Evolutionary conservation across 768 basidiomycete genomes (phyloP), one percentile per base, ranked within the genome.

Genomic region (Phylloporus sp.): DNA sequence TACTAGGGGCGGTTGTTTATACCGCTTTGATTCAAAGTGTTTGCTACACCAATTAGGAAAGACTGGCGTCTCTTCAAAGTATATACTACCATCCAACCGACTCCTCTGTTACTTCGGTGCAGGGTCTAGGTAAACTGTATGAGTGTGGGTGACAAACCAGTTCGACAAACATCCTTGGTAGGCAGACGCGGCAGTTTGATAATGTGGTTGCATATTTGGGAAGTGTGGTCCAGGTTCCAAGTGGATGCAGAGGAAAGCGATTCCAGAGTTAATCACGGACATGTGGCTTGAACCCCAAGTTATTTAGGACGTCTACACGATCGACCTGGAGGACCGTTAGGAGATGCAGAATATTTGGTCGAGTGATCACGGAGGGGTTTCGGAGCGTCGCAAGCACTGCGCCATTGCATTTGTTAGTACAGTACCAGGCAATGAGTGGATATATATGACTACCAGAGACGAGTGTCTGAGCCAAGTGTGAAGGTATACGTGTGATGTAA

Each of bases 341-440:
- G 6, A 78, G 65, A 58, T 21, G 57, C n/a, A 5, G 62, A 50
- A 44, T 71, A 70, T 42, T 64, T 41, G 4, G 33, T 44, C 11
- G 51, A 43, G 23, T 66, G 70, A 44, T 67, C 40, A 50, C 58
- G 14, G 50, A 61, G 6, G 74, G 74, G 22, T 59, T 69, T 44
- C 77, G 73, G 21, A 73, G 59, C 14, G 76, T 72, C 15, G 77
- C 75, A 38, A 74, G 63, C 22, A 65, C 74, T 9, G 49, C 63
- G 46, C 71, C 71, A 26, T 20, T 10, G 9, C n/a, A n/a, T n/a
- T n/a, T n/a, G n/a, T n/a, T n/a, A n/a, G n/a, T n/a, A n/a, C n/a
- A n/a, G n/a, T n/a, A n/a, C n/a, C n/a, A n/a, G n/a, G n/a, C n/a
- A n/a, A n/a, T n/a, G n/a, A n/a, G n/a, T n/a, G n/a, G n/a, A n/a